Base-by-base conservation (phyloP, 331 rosid species). In the Rhamnella rubrinervis region DNA sequence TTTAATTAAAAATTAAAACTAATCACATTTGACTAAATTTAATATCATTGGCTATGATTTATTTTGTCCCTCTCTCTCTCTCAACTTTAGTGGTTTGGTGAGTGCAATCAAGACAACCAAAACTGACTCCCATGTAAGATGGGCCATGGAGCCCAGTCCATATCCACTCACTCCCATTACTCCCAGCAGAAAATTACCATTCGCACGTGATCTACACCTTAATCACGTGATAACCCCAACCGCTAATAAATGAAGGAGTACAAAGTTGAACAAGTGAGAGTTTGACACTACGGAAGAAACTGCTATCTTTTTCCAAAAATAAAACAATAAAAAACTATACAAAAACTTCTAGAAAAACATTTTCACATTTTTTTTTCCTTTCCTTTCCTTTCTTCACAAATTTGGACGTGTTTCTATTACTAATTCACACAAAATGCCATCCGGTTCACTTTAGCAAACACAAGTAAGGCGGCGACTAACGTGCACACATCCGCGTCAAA, bases 141-240 rank as follows among this genome's bases (percentile, higher is more conserved):
- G 59, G 44, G 59, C 47, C 49, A 65, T 49, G 26, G 59, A 50
- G 47, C 70, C 58, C 40, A 31, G 44, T 46, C 37, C 39, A 21
- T 3, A 7, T 28, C 26, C 58, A 65, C 25, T 26, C 11, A 23
- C 35, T 31, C 35, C 35, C 35, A 31, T 4, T 31, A 31, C 35
- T 31, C 31, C 25, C 23, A 14, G n/a, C 17, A 0, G 15, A 57
- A 20, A 4, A 57, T 4, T 13, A 4, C 56, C 21, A 2, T 12
- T 9, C 1, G 7, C 25, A 51, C 44, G 49, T 51, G 59, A 6
- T 51, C 28, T 23, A 26, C 59, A 15, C 51, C 44, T 18, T 28
- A 31, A 66, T 51, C 71, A 66, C 71, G 71, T 66, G 71, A 66
- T 28, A 52, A 26, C 6, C 60, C 26, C 59, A 66, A 17, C 31